phyloP scores from a whole-genome alignment of 2,329 filamentous ascomycete species.

The Rhinocladiella mackenziei region DNA sequence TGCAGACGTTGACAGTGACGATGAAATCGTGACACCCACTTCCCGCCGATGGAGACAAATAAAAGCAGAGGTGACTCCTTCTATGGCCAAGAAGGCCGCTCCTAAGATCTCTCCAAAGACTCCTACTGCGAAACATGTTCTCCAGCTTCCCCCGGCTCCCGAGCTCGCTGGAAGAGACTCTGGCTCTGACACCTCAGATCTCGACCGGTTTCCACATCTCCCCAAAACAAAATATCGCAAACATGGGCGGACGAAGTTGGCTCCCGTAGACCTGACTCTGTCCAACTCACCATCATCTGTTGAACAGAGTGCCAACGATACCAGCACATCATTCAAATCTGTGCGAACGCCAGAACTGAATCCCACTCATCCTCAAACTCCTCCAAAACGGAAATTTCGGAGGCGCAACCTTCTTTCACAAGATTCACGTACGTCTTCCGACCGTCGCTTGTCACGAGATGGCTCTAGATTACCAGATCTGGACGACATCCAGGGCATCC shows the following conservation, averaged over 20 bases:
- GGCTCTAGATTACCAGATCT: conserved; percentile 16
- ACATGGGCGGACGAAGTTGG: conserved; percentile 7
- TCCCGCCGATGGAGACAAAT: conserved; percentile 1
- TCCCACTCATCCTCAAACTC: conserved; percentile 23
- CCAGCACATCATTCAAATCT: conserved; percentile 28
- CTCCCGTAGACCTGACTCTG: conserved; percentile 35
- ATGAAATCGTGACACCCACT: conserved; percentile 19
- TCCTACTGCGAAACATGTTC: background rate
- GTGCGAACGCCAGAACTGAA: conserved; percentile 39
- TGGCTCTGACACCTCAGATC: conserved; percentile 18
- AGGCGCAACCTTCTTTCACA: background rate
- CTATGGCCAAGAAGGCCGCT: background rate
- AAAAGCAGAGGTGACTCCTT: background rate
- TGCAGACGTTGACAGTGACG: conserved; percentile 24
- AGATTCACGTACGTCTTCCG: background rate
- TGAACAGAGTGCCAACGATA: conserved; percentile 2
- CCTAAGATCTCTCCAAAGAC: too few relatives aligned
- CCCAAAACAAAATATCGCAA: conserved; percentile 12
- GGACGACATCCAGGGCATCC: conserved; percentile 32
- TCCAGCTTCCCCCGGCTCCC: background rate
- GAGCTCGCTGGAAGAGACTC: conserved; percentile 1
- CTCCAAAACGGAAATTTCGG: background rate
- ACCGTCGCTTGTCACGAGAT: background rate
- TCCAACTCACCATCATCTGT: conserved; percentile 11
- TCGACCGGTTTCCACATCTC: conserved; percentile 13